phyloP scores from a whole-genome alignment of 2,329 filamentous ascomycete species.

The Aspergillus sp. region DNA sequence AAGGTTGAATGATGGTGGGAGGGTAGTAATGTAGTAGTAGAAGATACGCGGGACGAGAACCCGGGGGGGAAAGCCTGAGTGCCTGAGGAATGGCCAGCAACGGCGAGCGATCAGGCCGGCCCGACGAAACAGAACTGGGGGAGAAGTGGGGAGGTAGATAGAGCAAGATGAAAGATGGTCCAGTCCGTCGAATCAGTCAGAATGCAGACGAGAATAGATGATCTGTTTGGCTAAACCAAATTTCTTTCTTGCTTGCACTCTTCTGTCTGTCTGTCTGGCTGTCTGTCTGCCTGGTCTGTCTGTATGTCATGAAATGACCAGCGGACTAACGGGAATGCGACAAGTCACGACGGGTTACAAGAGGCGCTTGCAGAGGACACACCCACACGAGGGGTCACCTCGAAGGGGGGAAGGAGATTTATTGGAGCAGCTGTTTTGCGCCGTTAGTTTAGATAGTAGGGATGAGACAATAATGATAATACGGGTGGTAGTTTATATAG shows the following conservation, averaged over 20 bases:
- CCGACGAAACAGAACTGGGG: neutral
- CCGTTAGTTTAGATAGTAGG: neutral
- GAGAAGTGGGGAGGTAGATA: too few species aligned
- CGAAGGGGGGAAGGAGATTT: neutral
- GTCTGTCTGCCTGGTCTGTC: neutral
- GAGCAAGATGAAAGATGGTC: neutral
- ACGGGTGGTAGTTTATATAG: neutral
- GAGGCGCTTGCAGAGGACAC: neutral
- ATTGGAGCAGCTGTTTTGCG: neutral
- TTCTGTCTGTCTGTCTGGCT: neutral
- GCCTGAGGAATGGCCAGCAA: constrained; percentile 16
- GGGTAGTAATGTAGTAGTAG: neutral
- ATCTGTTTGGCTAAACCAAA: too few species aligned
- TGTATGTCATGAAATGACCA: neutral
- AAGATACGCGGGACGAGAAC: constrained; percentile 15
- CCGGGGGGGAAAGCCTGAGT: constrained; percentile 11
- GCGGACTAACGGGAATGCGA: constrained; percentile 1
- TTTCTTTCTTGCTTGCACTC: too few species aligned
- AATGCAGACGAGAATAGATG: too few species aligned
- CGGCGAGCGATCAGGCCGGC: constrained; percentile 6
- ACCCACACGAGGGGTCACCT: neutral
- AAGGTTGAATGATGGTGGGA: neutral
- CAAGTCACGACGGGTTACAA: constrained; percentile 15
- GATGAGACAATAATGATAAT: neutral
- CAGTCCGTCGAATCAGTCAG: neutral